Percentiles rank a stretch among this genome's conserved stretches.
Conservation (phyloP, 1,284 basidiomycete species). For the Entoloma clypeatum region DNA sequence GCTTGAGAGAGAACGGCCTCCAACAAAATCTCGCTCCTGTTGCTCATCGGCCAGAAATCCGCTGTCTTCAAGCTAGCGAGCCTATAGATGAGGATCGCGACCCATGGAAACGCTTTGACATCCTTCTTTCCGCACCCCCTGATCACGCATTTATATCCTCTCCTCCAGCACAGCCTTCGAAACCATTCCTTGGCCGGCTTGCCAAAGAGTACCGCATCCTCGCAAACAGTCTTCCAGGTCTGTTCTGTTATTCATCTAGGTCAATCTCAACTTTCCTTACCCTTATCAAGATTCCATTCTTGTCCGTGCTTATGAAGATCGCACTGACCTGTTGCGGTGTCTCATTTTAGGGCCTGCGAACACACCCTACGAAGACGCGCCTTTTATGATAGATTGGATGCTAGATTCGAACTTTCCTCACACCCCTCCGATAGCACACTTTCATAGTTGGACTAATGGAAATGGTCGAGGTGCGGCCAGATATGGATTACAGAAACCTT, state of each 20-base stretch:
- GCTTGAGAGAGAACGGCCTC: no score
- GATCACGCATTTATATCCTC: conserved; percentile 81
- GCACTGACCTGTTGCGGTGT: conserved; percentile 81
- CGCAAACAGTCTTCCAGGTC: conserved; percentile 77
- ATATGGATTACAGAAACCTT: no score
- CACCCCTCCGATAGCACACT: conserved; percentile 85
- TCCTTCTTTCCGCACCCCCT: conserved; percentile 67
- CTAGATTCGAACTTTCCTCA: conserved; percentile 85
- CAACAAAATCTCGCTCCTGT: no score
- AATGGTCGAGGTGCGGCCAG: conserved; percentile 85
- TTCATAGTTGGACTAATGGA: conserved; percentile 91
- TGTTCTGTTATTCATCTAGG: conserved; percentile 18
- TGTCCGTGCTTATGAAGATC: conserved; percentile 75
- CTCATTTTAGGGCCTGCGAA: conserved; percentile 92
- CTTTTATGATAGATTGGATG: conserved; percentile 94
- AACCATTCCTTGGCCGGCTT: conserved; percentile 71
- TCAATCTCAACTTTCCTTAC: conserved; percentile 1
- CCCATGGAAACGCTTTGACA: conserved; percentile 74
- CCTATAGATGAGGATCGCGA: conserved; percentile 12
- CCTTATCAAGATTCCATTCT: conserved; percentile 56
- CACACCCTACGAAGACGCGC: conserved; percentile 90
- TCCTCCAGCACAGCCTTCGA: conserved; percentile 58
- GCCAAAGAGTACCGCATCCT: conserved; percentile 83
- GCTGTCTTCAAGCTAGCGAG: background rate
- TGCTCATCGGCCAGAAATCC: conserved; percentile 3